Conservation (phyloP, 2,329 filamentous ascomycete species). For the Graphium sp. region DNA sequence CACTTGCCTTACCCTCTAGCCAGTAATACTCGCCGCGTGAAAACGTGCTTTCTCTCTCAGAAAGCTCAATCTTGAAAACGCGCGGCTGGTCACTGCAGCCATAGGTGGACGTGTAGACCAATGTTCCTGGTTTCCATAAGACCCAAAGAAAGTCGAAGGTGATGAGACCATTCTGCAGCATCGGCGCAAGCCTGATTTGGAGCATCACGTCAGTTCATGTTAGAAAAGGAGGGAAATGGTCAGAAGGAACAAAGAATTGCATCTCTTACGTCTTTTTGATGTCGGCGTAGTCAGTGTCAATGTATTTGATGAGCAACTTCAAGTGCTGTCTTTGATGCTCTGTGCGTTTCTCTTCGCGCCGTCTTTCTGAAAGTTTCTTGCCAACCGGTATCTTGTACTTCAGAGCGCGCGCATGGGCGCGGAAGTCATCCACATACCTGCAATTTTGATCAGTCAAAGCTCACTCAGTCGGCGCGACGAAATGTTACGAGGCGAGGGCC, state of each 20-base stretch:
- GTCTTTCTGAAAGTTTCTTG: conserved; percentile 41
- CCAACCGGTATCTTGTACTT: conserved; percentile 35
- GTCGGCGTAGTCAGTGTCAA: conserved; percentile 68
- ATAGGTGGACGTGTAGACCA: conserved; percentile 65
- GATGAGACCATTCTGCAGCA: conserved; percentile 68
- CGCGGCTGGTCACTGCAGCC: conserved; percentile 60
- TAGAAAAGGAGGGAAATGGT: no score
- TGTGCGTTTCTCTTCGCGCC: conserved; percentile 41
- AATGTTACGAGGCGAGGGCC: rapidly evolving
- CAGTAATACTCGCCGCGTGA: conserved; percentile 60
- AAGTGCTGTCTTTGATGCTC: conserved; percentile 45
- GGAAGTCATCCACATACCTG: conserved; percentile 65
- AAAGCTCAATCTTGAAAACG: conserved; percentile 67
- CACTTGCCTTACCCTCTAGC: conserved; percentile 46
- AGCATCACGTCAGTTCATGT: no score
- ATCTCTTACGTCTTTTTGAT: conserved; percentile 47
- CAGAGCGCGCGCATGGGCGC: conserved; percentile 43
- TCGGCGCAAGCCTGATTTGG: conserved; percentile 61
- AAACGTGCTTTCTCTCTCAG: conserved; percentile 51
- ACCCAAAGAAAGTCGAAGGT: conserved; percentile 84
- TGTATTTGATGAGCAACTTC: conserved; percentile 56
- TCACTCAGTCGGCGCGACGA: conserved; percentile 4
- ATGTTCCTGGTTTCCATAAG: conserved; percentile 71
- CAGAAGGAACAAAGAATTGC: no score
- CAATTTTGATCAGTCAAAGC: conserved; percentile 8